A percentile compares a stretch with the other conserved stretches of the same genome.
phyloP scores from a whole-genome alignment of 208 protist species.

The Naegleria lovaniensis region DNA sequence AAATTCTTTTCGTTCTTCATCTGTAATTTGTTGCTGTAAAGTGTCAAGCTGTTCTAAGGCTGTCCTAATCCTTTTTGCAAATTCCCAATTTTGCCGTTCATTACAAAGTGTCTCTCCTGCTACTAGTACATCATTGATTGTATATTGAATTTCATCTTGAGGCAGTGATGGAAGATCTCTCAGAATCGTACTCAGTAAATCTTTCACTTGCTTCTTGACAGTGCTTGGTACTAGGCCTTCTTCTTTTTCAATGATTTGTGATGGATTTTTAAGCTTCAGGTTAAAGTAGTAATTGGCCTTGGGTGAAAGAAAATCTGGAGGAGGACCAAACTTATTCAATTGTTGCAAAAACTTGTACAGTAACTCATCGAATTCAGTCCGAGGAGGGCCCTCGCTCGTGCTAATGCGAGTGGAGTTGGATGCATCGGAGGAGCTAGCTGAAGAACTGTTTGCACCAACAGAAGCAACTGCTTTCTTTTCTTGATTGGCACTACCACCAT shows the following conservation, averaged over 20 bases:
- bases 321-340: background rate
- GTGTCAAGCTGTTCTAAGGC: background rate
- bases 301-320: background rate
- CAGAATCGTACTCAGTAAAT: background rate
- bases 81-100: background rate
- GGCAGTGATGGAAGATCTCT: background rate
- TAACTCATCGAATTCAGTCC: background rate
- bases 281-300: constrained; percentile 19
- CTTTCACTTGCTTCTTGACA: background rate
- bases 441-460: background rate
- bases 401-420: background rate
- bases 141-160: background rate
- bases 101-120: background rate
- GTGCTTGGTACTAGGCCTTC: background rate
- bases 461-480: background rate
- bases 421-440: background rate
- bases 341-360: background rate
- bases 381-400: no score
- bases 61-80: background rate
- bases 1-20: background rate
- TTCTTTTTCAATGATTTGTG: background rate
- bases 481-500: no score
- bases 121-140: background rate
- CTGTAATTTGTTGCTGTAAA: background rate
- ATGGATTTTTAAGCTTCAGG: background rate